Conservation (phyloP, 768 basidiomycete genomes). For the Tylopilus sp. region DNA sequence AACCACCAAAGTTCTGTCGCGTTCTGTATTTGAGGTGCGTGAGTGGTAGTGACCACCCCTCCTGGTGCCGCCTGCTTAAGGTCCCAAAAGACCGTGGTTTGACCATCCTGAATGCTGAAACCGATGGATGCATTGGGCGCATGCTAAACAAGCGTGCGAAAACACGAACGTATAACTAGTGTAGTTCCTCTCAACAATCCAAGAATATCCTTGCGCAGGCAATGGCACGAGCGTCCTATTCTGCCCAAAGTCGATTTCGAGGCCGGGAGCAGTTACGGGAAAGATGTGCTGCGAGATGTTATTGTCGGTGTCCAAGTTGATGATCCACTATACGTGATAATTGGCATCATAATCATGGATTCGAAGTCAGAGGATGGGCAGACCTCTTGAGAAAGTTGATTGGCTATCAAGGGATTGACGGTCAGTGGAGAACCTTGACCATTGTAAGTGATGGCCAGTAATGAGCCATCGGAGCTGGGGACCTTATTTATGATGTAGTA, state of each 20-base stretch:
- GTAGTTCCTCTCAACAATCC: background rate
- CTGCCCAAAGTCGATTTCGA: background rate
- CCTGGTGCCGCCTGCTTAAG: background rate
- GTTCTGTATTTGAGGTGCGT: no score
- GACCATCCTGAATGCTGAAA: background rate
- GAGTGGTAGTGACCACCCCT: background rate
- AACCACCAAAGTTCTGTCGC: background rate
- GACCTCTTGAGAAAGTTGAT: background rate
- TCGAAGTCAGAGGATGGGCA: background rate
- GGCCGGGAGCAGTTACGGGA: background rate
- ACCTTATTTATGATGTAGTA: background rate
- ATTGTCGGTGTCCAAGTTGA: no score
- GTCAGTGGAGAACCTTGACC: background rate
- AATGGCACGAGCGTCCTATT: background rate
- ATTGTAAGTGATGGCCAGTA: background rate
- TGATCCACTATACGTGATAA: no score
- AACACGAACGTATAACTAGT: background rate
- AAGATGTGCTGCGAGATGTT: no score
- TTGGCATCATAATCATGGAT: background rate
- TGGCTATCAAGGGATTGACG: background rate
- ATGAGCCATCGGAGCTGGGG: background rate
- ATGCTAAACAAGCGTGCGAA: background rate
- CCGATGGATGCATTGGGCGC: background rate
- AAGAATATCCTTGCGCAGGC: background rate
- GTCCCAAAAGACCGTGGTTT: background rate